phyloP scores from a whole-genome alignment of 257 asterid species.

The Pogostemon cablin region DNA sequence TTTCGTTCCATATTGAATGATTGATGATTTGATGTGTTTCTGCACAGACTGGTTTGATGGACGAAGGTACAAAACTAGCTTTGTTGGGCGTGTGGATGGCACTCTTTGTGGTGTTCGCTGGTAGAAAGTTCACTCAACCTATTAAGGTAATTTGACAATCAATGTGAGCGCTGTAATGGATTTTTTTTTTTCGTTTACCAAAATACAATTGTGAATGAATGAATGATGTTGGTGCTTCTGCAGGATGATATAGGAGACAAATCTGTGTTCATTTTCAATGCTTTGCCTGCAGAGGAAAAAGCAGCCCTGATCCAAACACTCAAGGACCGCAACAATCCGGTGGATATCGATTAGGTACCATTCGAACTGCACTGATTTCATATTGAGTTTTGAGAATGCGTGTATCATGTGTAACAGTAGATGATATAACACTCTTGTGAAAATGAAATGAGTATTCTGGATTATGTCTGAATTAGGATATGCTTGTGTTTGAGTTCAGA shows the following conservation, averaged over 20 bases:
- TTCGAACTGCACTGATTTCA: slow-evolving; percentile 23
- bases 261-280: slow-evolving; percentile 85
- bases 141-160: slow-evolving; percentile 55
- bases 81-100: slow-evolving; percentile 82
- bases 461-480: no score
- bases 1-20: background rate
- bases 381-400: background rate
- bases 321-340: slow-evolving; percentile 45
- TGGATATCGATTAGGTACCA: slow-evolving; percentile 40
- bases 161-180: background rate
- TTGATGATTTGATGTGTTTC: background rate
- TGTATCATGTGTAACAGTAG: background rate
- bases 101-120: slow-evolving; percentile 79
- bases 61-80: slow-evolving; percentile 63
- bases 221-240: slow-evolving; percentile 12
- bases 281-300: slow-evolving; percentile 64
- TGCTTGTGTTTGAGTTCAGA: no score
- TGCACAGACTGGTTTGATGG: slow-evolving; percentile 80
- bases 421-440: background rate
- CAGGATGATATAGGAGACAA: slow-evolving; percentile 97
- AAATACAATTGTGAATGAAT: background rate
- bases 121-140: slow-evolving; percentile 92
- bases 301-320: slow-evolving; percentile 55
- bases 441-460: no score
- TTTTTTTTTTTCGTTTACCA: no score